phyloP scores from a whole-genome alignment of 176 grass and related monocot species.

The Triticum urartu region DNA sequence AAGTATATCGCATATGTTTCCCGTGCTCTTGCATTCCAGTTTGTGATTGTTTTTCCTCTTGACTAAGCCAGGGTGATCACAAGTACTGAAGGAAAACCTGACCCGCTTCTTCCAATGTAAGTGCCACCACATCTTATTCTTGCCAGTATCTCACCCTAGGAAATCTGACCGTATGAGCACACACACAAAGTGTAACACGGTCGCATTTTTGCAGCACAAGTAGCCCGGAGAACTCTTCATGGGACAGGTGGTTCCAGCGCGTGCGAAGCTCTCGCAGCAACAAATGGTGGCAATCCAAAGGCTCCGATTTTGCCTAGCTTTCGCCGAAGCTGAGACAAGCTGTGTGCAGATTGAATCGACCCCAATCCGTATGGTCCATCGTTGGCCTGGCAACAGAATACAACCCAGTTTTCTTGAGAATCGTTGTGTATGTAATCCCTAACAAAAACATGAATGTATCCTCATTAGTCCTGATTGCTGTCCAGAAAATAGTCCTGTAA shows the following conservation, averaged over 20 bases:
- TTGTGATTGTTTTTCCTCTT: constrained; percentile 4
- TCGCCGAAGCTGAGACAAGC: neutral
- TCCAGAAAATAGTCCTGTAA: neutral
- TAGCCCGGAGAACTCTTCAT: constrained; percentile 80
- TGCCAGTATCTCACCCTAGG: neutral
- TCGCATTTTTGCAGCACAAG: constrained; percentile 51
- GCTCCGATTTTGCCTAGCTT: constrained; percentile 76
- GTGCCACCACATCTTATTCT: neutral
- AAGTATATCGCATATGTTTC: constrained; percentile 22
- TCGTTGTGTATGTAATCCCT: constrained; percentile 56
- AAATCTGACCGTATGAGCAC: neutral
- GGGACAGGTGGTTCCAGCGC: constrained; percentile 94
- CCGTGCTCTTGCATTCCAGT: neutral
- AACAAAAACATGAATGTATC: constrained; percentile 31
- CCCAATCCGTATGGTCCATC: constrained; percentile 17
- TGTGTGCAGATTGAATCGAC: constrained; percentile 38
- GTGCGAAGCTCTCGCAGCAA: constrained; percentile 79
- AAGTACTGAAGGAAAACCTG: constrained; percentile 80
- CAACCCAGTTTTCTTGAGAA: constrained; percentile 23
- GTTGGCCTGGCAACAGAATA: constrained; percentile 22
- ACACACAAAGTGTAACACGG: neutral
- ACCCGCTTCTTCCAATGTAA: constrained; percentile 88
- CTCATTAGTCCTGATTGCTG: neutral
- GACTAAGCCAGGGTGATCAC: constrained; percentile 57
- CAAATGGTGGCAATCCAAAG: constrained; percentile 86